phyloP scores from a whole-genome alignment of 805 yeast genomes.

The Saturnispora halmiae region DNA sequence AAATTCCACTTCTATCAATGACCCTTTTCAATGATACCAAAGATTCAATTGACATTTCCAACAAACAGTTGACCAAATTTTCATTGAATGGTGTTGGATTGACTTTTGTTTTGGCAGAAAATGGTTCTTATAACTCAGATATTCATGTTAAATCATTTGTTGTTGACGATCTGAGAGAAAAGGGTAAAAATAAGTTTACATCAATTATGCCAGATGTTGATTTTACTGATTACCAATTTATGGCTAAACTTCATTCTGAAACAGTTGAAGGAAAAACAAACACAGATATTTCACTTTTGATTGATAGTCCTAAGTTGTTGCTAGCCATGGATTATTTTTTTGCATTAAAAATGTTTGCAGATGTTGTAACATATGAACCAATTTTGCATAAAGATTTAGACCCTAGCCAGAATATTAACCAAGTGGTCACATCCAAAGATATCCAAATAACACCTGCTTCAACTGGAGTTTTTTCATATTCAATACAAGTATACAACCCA shows the following conservation, averaged over 20 bases:
- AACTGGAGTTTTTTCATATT: constrained; percentile 31
- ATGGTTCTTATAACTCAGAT: constrained; percentile 50
- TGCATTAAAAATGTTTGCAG: constrained; percentile 60
- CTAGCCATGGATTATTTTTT: constrained; percentile 81
- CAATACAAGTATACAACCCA: constrained; percentile 65
- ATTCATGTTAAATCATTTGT: constrained; percentile 63
- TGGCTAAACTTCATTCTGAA: constrained; percentile 35
- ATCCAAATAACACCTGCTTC: background rate
- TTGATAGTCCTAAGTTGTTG: constrained; percentile 74
- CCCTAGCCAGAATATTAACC: constrained; percentile 9
- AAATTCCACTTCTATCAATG: constrained; percentile 55
- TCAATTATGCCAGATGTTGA: constrained; percentile 69
- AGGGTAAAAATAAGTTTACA: constrained; percentile 58
- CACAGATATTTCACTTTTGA: constrained; percentile 39
- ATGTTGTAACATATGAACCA: constrained; percentile 31
- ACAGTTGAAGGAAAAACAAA: constrained; percentile 35
- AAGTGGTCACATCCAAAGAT: constrained; percentile 9
- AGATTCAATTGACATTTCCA: constrained; percentile 27
- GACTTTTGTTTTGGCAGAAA: constrained; percentile 40
- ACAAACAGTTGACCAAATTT: constrained; percentile 43
- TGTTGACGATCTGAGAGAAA: constrained; percentile 62
- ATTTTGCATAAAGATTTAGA: constrained; percentile 19
- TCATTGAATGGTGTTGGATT: constrained; percentile 52
- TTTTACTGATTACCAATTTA: constrained; percentile 61
- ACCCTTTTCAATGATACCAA: constrained; percentile 49